phyloP scores from a whole-genome alignment of 2,329 filamentous ascomycete species.

The Exophiala lecanii-corni region DNA sequence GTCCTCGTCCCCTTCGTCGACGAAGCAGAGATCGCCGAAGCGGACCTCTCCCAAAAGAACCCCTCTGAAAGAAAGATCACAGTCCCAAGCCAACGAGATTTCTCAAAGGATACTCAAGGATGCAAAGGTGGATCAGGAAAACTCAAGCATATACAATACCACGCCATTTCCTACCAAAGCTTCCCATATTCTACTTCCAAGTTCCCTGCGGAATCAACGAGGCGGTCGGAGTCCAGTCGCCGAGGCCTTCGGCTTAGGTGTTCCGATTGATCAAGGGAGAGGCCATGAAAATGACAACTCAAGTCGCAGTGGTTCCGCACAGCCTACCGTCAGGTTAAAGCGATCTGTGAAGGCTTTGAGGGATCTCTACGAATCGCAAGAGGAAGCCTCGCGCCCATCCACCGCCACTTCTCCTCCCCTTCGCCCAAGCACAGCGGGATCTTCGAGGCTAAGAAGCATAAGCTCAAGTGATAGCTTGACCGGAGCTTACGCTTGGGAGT shows the following conservation, averaged over 20 bases:
- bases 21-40: constrained; percentile 30
- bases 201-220: constrained; percentile 28
- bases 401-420: constrained; percentile 22
- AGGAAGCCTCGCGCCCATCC: constrained; percentile 24
- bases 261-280: constrained; percentile 8
- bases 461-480: constrained; percentile 26
- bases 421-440: constrained; percentile 19
- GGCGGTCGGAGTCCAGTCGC: constrained; percentile 12
- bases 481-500: constrained; percentile 24
- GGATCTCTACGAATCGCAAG: constrained; percentile 28
- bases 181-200: constrained; percentile 41
- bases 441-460: constrained; percentile 22
- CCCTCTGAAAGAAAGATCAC: constrained; percentile 43
- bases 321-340: constrained; percentile 24
- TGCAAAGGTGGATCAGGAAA: constrained; percentile 24
- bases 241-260: constrained; percentile 12
- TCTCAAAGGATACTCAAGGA: constrained; percentile 36
- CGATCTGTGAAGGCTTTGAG: constrained; percentile 27
- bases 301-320: constrained; percentile 5
- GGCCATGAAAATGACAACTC: constrained; percentile 9
- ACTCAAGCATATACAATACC: constrained; percentile 37
- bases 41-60: constrained; percentile 37
- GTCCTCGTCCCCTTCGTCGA: constrained; percentile 25
- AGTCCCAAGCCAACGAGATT: constrained; percentile 42
- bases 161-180: constrained; percentile 46